Evolutionary conservation across 2,329 filamentous ascomycete genomes (phyloP).

Genomic region (Magnaporthiopsis rhizophila): DNA sequence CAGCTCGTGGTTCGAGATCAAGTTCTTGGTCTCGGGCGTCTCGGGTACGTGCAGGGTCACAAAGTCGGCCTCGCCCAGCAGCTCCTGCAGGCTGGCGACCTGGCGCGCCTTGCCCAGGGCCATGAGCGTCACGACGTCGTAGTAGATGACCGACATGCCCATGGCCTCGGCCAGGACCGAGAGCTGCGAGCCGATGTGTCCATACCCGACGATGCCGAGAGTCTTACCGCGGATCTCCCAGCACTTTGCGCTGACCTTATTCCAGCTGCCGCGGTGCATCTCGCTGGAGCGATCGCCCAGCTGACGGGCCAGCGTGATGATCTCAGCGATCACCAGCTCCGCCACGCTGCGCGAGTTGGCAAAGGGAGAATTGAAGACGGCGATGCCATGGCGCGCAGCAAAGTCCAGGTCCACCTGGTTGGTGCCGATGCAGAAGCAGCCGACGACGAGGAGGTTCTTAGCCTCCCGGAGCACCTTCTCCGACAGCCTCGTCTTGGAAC

Average conservation of each 20-base stretch:
- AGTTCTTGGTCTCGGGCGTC: slow-evolving; percentile 81
- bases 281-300: slow-evolving; percentile 88
- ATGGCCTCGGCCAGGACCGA: slow-evolving; percentile 94
- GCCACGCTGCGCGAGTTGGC: slow-evolving; percentile 96
- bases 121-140: slow-evolving; percentile 92
- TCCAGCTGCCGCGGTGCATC: slow-evolving; percentile 92
- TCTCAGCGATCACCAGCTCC: slow-evolving; percentile 89
- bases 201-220: slow-evolving; percentile 90
- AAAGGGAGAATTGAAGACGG: slow-evolving; percentile 98
- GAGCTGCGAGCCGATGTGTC: slow-evolving; percentile 92
- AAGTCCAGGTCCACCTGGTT: slow-evolving; percentile 87
- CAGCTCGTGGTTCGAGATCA: slow-evolving; percentile 77
- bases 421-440: slow-evolving; percentile 98
- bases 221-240: slow-evolving; percentile 99
- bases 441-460: slow-evolving; percentile 89
- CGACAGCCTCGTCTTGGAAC: slow-evolving; percentile 93
- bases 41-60: slow-evolving; percentile 93
- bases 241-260: slow-evolving; percentile 93
- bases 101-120: slow-evolving; percentile 81
- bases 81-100: slow-evolving; percentile 65
- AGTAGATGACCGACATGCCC: slow-evolving; percentile 98
- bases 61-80: slow-evolving; percentile 79
- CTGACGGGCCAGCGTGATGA: slow-evolving; percentile 86
- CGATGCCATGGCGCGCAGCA: slow-evolving; percentile 78
- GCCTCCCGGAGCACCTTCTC: slow-evolving; percentile 78